A percentile compares a stretch with the other conserved stretches of the same genome.
Evolutionary conservation across 176 grass and related monocot genomes (phyloP).

Genomic region (Olyra latifolia): DNA sequence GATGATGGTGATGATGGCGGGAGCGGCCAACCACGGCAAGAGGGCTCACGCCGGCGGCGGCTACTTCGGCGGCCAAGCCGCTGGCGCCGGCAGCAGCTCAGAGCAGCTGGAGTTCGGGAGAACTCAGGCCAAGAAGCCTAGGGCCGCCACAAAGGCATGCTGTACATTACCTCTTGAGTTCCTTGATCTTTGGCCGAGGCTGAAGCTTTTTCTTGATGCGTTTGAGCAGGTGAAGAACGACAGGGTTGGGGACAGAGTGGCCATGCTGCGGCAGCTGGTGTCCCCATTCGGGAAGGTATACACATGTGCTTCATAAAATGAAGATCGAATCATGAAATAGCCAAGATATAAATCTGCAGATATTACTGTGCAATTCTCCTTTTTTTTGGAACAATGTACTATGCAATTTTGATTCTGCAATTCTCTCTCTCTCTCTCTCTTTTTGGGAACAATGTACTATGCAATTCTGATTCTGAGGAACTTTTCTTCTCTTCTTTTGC

Average conservation of each 20-base stretch:
- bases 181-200: neutral
- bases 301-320: neutral
- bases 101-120: neutral
- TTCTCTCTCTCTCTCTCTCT: too few species aligned
- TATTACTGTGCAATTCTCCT: too few species aligned
- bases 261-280: slow-evolving; percentile 46
- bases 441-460: too few species aligned
- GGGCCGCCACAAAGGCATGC: slow-evolving; percentile 38
- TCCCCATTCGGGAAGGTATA: slow-evolving; percentile 61
- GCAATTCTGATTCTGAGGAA: neutral
- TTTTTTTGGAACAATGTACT: too few species aligned
- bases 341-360: neutral
- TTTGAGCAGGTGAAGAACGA: slow-evolving; percentile 56
- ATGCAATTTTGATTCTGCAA: neutral
- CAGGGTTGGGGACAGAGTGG: slow-evolving; percentile 48
- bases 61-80: neutral
- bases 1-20: slow-evolving; percentile 43
- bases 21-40: slow-evolving; percentile 36
- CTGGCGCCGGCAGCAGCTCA: neutral
- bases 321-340: neutral
- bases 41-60: neutral
- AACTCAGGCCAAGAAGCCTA: slow-evolving; percentile 36
- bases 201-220: neutral
- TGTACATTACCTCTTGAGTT: neutral
- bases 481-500: neutral